A percentile compares a stretch with the other conserved stretches of the same genome.
Evolutionary conservation across 176 grass and related monocot genomes (phyloP).

Genomic region (Zea luxurians): DNA sequence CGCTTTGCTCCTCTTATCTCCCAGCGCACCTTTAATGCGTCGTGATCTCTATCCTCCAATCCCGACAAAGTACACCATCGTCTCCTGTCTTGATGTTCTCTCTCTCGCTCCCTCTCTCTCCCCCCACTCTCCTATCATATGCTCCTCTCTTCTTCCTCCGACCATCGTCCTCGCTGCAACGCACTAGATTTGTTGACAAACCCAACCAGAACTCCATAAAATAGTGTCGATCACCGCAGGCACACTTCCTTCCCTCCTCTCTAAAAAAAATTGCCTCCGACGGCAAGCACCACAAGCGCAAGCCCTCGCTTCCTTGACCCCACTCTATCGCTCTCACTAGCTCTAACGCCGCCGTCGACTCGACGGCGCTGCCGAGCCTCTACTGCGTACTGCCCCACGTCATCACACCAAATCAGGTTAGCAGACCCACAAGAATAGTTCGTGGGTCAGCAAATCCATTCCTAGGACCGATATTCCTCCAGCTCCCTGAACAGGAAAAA

Average conservation of each 20-base stretch:
- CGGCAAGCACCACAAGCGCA: constrained; percentile 11
- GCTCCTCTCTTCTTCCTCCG: constrained; percentile 28
- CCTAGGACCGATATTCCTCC: background rate
- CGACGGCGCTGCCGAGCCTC: background rate
- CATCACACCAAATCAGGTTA: constrained; percentile 37
- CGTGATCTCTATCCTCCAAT: constrained; percentile 55
- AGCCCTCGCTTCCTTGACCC: constrained; percentile 36
- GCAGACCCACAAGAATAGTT: constrained; percentile 41
- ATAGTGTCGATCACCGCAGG: constrained; percentile 43
- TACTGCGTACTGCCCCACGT: constrained; percentile 9
- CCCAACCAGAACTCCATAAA: constrained; percentile 60
- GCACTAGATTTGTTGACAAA: constrained; percentile 38
- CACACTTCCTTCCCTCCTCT: constrained; percentile 6
- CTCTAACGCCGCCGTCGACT: constrained; percentile 32
- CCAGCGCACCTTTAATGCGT: constrained; percentile 51
- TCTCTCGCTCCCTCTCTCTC: background rate
- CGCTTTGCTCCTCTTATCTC: constrained; percentile 1
- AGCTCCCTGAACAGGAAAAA: background rate
- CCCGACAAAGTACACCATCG: constrained; percentile 57
- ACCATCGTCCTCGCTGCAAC: constrained; percentile 42
- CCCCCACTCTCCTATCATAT: constrained; percentile 33
- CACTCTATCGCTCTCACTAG: constrained; percentile 9
- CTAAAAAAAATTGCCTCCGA: constrained; percentile 3
- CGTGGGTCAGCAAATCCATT: constrained; percentile 35
- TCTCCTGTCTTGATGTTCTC: constrained; percentile 42